Percentiles rank a stretch among this genome's conserved stretches.
These are phyloP conservation scores for Aureobasidium namibiae DNA, from an alignment of 2,329 filamentous ascomycete genomes.

Conservation along the genomic window DNA sequence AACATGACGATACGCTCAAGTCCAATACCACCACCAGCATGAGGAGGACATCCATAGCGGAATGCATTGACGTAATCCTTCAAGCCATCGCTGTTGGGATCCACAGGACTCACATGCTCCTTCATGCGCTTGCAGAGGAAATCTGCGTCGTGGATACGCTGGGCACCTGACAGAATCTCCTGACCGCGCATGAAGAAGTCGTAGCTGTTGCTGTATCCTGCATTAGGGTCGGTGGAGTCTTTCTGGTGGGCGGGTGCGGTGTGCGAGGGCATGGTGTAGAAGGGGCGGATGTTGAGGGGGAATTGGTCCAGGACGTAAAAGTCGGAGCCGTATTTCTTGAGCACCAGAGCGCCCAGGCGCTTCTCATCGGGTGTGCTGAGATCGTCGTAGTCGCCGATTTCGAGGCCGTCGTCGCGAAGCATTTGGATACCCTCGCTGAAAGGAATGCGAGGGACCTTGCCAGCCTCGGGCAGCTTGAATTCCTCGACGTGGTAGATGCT, in stretches of 20 bases:
- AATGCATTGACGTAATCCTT: constrained; percentile 58
- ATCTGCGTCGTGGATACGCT: constrained; percentile 56
- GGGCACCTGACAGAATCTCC: constrained; percentile 60
- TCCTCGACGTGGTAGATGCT: constrained; percentile 68
- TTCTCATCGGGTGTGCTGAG: constrained; percentile 76
- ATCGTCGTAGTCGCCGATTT: constrained; percentile 70
- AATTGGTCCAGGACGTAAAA: constrained; percentile 98
- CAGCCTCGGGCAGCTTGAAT: constrained; percentile 65
- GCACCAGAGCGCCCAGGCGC: constrained; percentile 77
- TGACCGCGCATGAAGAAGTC: constrained; percentile 66
- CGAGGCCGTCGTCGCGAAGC: constrained; percentile 66
- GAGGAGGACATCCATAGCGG: constrained; percentile 55
- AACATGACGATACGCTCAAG: constrained; percentile 60
- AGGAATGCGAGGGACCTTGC: constrained; percentile 67
- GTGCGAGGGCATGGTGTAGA: constrained; percentile 80
- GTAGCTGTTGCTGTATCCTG: constrained; percentile 55
- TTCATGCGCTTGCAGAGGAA: constrained; percentile 52
- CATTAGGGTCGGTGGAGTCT: constrained; percentile 35
- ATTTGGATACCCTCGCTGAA: constrained; percentile 73
- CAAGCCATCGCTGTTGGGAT: constrained; percentile 51
- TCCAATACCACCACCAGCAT: constrained; percentile 58
- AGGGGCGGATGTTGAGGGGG: constrained; percentile 77
- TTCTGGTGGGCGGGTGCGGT: constrained; percentile 43
- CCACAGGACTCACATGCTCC: constrained; percentile 47
- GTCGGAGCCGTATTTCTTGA: constrained; percentile 84